Percentiles rank a stretch among this genome's conserved stretches.
phyloP scores from a whole-genome alignment of 2,329 filamentous ascomycete genomes.

The Colletotrichum tropicale region DNA sequence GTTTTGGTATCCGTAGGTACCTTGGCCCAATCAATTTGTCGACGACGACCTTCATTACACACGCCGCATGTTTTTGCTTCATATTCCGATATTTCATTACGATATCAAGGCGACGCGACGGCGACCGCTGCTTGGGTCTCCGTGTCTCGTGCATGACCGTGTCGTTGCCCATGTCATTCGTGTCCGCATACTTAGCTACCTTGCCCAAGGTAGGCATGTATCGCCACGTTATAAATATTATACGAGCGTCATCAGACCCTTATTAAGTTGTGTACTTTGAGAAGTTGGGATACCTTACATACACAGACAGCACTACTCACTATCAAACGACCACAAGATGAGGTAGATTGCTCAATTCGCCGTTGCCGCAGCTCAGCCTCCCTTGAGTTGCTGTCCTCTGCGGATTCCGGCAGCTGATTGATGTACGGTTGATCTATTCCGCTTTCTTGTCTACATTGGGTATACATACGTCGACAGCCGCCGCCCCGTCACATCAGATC shows the following conservation, averaged over 20 bases:
- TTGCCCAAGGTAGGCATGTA: not conserved
- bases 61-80: not conserved
- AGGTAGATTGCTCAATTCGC: not conserved
- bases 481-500: not conserved
- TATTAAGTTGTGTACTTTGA: not conserved
- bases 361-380: not conserved
- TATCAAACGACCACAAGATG: not conserved
- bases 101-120: not conserved
- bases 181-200: not conserved
- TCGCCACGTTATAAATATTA: not conserved
- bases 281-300: not conserved
- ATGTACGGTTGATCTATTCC: not conserved
- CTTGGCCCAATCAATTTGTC: not conserved
- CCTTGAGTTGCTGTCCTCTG: not conserved
- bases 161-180: not conserved
- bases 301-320: not conserved
- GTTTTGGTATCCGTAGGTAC: not conserved
- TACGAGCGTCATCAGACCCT: not conserved
- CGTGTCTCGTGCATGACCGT: not conserved
- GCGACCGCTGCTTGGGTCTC: not conserved
- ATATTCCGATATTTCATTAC: not conserved
- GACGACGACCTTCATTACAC: not conserved
- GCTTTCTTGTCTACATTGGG: not conserved
- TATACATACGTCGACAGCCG: not conserved
- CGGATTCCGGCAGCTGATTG: not conserved